Conservation (phyloP, 2,329 filamentous ascomycete genomes). For the Trichoderma afroharzianum region DNA sequence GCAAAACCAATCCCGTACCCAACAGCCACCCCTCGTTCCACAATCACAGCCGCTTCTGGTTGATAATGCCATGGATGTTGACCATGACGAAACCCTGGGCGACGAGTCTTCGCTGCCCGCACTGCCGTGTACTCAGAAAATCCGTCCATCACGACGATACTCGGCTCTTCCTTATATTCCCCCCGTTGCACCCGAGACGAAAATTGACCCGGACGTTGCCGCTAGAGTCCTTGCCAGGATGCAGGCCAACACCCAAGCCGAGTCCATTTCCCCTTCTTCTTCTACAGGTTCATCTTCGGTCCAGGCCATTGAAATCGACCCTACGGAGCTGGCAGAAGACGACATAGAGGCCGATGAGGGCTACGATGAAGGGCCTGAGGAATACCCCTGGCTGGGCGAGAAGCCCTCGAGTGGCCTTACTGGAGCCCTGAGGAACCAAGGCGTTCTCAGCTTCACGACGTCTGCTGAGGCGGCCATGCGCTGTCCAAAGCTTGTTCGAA, state of each 20-base stretch:
- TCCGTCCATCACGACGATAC: background rate
- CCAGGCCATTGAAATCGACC: conserved; percentile 3
- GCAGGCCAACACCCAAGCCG: background rate
- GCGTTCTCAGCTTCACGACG: conserved; percentile 11
- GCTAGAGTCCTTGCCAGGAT: conserved; percentile 10
- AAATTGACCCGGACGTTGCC: background rate
- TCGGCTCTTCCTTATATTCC: background rate
- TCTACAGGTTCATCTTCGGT: background rate
- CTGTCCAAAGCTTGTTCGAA: conserved; percentile 22
- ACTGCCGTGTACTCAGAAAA: background rate
- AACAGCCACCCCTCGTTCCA: background rate
- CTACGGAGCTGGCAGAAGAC: background rate
- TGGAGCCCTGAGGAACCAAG: conserved; percentile 21
- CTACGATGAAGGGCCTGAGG: conserved; percentile 26
- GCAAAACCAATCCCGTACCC: background rate
- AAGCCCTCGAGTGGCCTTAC: conserved; percentile 16
- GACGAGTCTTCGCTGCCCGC: background rate
- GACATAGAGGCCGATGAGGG: conserved; percentile 30
- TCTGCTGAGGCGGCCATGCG: conserved; percentile 23
- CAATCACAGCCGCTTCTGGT: background rate
- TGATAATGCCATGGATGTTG: background rate
- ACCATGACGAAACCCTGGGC: background rate
- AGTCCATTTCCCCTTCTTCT: background rate
- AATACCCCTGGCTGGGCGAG: conserved; percentile 27
- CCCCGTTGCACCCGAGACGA: background rate